Percentiles rank a stretch among this genome's conserved stretches.
These are phyloP conservation scores for Leucocoprinus birnbaumii DNA, from an alignment of 768 basidiomycete species.

Conservation along the genomic window DNA sequence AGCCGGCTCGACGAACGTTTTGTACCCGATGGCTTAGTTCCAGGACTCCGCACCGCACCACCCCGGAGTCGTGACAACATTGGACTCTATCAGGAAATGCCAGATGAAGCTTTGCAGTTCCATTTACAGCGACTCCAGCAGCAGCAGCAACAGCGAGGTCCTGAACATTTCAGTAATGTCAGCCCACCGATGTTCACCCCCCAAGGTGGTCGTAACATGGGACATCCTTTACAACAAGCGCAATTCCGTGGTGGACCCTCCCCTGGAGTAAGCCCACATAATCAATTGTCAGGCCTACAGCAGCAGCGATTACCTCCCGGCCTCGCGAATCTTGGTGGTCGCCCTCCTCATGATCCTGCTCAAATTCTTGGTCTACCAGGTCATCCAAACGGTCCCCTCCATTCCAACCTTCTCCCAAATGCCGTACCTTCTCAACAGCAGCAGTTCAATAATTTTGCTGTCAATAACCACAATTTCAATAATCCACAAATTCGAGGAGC, in stretches of 20 bases:
- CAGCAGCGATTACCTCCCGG: conserved; percentile 75
- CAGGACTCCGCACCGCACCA: conserved; percentile 69
- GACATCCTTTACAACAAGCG: conserved; percentile 53
- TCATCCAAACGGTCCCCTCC: conserved; percentile 41
- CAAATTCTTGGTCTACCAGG: conserved; percentile 58
- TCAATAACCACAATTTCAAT: conserved; percentile 41
- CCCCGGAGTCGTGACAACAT: conserved; percentile 58
- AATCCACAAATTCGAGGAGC: conserved; percentile 52
- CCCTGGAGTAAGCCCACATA: conserved; percentile 48
- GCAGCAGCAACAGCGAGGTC: conserved; percentile 45
- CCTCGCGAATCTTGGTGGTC: conserved; percentile 76
- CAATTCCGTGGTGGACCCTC: conserved; percentile 73
- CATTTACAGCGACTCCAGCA: conserved; percentile 55
- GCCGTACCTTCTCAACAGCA: conserved; percentile 33
- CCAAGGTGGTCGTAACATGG: conserved; percentile 52
- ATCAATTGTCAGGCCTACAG: conserved; percentile 37
- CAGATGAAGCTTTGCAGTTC: conserved; percentile 62
- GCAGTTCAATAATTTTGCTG: conserved; percentile 53
- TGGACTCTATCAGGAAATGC: conserved; percentile 51
- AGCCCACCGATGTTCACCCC: conserved; percentile 48
- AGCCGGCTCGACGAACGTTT: conserved; percentile 77
- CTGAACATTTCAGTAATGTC: conserved; percentile 55
- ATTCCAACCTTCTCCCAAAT: conserved; percentile 43
- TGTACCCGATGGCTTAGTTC: conserved; percentile 83
- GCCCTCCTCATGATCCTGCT: conserved; percentile 75